Evolutionary conservation across 257 asterid species (phyloP).

Genomic region (Solanum paucissectum): DNA sequence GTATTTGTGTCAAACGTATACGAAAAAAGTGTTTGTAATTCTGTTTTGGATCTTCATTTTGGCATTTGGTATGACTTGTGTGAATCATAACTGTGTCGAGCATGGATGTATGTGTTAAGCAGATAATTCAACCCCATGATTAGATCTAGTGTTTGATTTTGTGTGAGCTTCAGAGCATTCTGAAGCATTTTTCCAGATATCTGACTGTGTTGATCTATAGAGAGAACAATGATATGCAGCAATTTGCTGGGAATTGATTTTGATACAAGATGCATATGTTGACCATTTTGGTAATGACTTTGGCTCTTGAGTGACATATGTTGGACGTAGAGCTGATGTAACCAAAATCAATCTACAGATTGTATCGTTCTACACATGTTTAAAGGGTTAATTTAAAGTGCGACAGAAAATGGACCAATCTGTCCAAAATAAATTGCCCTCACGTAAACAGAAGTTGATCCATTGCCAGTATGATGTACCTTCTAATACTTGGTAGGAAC

Average conservation of each 20-base stretch:
- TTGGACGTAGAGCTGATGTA: background rate
- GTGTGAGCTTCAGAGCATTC: background rate
- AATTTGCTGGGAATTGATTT: background rate
- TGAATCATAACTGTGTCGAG: background rate
- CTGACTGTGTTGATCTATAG: background rate
- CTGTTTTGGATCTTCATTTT: background rate
- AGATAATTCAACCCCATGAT: background rate
- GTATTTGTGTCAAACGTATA: background rate
- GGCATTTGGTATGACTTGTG: background rate
- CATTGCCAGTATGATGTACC: background rate
- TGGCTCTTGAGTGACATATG: background rate
- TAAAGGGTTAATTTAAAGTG: background rate
- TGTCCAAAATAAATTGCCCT: background rate
- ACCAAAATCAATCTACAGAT: background rate
- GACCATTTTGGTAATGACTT: background rate
- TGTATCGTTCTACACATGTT: background rate
- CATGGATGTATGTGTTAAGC: background rate
- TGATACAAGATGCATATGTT: background rate
- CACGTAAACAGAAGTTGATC: background rate
- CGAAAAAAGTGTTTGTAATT: background rate
- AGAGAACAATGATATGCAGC: background rate
- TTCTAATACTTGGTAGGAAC: background rate
- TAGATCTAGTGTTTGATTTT: background rate
- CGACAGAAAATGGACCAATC: background rate
- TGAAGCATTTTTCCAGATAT: background rate